Conservation (phyloP, 208 protist species). For the Leptomonas seymouri region DNA sequence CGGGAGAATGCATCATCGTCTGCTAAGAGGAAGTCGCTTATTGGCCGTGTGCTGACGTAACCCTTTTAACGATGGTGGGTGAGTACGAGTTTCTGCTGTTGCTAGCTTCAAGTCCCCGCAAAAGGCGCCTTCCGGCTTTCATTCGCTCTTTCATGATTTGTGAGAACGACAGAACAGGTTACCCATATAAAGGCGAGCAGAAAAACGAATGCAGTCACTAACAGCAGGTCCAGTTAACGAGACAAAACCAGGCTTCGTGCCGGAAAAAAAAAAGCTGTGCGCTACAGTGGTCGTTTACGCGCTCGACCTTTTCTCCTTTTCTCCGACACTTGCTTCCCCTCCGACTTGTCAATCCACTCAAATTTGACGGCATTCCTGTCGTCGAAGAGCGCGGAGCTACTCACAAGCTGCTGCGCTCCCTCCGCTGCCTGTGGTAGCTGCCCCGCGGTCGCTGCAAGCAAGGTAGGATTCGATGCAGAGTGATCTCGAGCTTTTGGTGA, state of each 20-base stretch:
- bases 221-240: not conserved
- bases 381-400: not conserved
- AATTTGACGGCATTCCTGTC: not conserved
- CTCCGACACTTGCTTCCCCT: slow-evolving; percentile 5
- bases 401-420: not conserved
- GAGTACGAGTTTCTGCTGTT: too few species aligned
- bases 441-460: not conserved
- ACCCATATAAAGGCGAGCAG: not conserved
- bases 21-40: too few species aligned
- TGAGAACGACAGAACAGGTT: not conserved
- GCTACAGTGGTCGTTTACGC: not conserved
- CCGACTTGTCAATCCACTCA: slow-evolving; percentile 17
- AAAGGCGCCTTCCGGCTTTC: too few species aligned
- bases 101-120: too few species aligned
- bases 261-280: not conserved
- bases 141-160: too few species aligned
- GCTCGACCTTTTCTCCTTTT: slow-evolving; percentile 10
- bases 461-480: not conserved
- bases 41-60: too few species aligned
- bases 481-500: not conserved
- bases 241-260: not conserved
- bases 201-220: not conserved
- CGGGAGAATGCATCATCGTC: too few species aligned
- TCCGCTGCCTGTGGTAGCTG: not conserved
- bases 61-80: too few species aligned